Evolutionary conservation across 345 rosid species (phyloP).

Genomic region (Kandelia obovata): DNA sequence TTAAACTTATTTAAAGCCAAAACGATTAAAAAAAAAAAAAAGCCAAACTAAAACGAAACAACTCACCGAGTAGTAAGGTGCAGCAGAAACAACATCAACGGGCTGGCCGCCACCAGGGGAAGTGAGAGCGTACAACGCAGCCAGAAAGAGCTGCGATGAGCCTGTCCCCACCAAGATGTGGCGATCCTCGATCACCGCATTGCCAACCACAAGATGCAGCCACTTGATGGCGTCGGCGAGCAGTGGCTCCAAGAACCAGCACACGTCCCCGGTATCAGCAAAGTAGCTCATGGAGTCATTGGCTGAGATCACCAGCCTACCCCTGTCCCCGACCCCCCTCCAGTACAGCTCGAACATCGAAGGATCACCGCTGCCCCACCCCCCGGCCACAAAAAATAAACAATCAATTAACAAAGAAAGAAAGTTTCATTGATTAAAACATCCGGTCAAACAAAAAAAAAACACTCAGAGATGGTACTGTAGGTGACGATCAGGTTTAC

Average conservation of each 20-base stretch:
- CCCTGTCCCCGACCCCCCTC: constrained; percentile 55
- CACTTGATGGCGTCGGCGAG: constrained; percentile 58
- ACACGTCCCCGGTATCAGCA: constrained; percentile 45
- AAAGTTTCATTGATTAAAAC: too few relatives aligned
- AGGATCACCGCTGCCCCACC: constrained; percentile 69
- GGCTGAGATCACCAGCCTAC: constrained; percentile 58
- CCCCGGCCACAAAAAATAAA: neutral
- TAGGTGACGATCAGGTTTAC: too few relatives aligned
- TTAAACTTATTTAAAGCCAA: too few relatives aligned
- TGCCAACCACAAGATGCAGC: constrained; percentile 57
- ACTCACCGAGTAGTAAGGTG: constrained; percentile 85
- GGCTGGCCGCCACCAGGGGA: constrained; percentile 42
- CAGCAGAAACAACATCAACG: constrained; percentile 68
- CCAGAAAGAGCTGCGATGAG: constrained; percentile 73
- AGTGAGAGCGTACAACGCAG: constrained; percentile 70
- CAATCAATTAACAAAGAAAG: too few relatives aligned
- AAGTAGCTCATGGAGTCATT: constrained; percentile 81
- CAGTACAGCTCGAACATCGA: constrained; percentile 67
- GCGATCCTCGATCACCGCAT: constrained; percentile 50
- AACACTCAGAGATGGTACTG: too few relatives aligned
- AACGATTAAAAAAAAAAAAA: neutral
- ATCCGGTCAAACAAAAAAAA: too few relatives aligned
- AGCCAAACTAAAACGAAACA: constrained; percentile 5
- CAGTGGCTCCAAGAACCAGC: constrained; percentile 81
- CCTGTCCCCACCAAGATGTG: constrained; percentile 81